Evolutionary conservation across 257 asterid species (phyloP), one percentile per base, ranked within the genome.

Genomic region (Anisodus tanguticus): DNA sequence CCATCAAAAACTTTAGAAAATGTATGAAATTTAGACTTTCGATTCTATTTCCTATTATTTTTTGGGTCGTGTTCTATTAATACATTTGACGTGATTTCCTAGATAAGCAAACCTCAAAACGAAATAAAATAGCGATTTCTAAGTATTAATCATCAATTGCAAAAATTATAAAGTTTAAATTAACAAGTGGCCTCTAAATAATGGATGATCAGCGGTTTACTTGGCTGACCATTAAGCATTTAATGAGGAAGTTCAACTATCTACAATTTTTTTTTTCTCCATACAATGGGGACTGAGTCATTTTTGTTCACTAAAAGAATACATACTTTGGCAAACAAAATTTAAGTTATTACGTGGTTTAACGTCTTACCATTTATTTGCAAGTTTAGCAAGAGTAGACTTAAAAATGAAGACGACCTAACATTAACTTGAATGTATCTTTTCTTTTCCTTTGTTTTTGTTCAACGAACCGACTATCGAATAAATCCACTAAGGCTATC

Each of bases 201-300:
- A 68, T 68, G 51, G 76, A 68, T 49, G 76, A 68, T 68, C 4
- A 39, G 31, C 78, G 17, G 26, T 67, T 69, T 74, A 51, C 60
- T 49, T 74, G 60, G 62, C 43, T 49, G 43, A 49, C 39, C 62
- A 74, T 19, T 22, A 22, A 22, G 12, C 62, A 49, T 74, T 74
- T 49, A 74, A 51, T 12, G 45, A 22, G 60, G 81, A 74, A 6
- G 16, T 49, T 74, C 62, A 49, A 74, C 81, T n/a, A 47, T 72
- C n/a, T 71, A 9, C 37, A 19, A 72, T 45, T 9, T 31, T 35
- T 45, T 16, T 3, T 69, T 69, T 41, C 9, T 70, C 8, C 49
- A 41, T 70, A 43, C 6, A 70, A 19, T 11, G 80, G 45, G 26
- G 19, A 74, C 41, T 74, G 3, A 49, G 26, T 22, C 79, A 9